phyloP scores from a whole-genome alignment of 169 alveolate species.

The Amoebophrya sp. region DNA sequence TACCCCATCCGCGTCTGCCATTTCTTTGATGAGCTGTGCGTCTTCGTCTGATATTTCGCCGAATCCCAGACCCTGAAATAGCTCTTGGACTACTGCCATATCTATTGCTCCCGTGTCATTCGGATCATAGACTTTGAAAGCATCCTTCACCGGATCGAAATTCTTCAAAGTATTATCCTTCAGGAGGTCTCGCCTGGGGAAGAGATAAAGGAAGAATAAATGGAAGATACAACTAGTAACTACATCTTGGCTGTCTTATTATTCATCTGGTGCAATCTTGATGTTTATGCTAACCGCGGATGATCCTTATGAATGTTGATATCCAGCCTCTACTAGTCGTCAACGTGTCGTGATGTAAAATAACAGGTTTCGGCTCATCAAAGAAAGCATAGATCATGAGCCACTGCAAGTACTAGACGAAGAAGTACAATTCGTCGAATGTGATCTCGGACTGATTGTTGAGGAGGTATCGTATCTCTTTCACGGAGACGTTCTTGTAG shows the following conservation, averaged over 20 bases:
- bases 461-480: constrained; percentile 41
- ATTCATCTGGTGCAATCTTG: no score
- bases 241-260: no score
- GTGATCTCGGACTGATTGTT: constrained; percentile 46
- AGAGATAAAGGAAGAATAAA: no score
- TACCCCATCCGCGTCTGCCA: constrained; percentile 44
- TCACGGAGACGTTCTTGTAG: constrained; percentile 44
- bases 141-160: constrained; percentile 54
- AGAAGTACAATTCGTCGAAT: constrained; percentile 39
- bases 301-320: no score
- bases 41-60: constrained; percentile 50
- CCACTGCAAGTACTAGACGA: no score
- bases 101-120: constrained; percentile 49
- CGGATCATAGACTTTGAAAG: constrained; percentile 50
- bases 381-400: no score
- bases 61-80: constrained; percentile 43
- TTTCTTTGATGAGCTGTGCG: constrained; percentile 14
- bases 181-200: constrained; percentile 37
- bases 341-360: no score
- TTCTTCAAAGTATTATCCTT: constrained; percentile 44
- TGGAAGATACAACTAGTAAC: no score
- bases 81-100: constrained; percentile 36
- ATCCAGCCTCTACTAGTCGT: no score
- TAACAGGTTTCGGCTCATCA: no score
- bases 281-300: no score